Base-by-base conservation (phyloP, 139 green algal genomes). In the Coccomyxa sp. region DNA sequence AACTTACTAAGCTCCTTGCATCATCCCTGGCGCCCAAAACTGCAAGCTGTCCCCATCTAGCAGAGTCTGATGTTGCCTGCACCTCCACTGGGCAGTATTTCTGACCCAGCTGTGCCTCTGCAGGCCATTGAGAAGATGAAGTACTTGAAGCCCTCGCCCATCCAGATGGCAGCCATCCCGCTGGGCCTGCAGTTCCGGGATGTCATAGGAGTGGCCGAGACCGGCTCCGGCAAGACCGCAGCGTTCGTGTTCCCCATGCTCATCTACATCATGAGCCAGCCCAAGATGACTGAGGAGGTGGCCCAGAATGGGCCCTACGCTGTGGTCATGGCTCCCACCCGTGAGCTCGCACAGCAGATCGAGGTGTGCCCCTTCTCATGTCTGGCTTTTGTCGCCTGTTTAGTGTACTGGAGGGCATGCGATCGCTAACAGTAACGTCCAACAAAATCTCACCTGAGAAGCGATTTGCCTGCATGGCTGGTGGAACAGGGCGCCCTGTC, bases 211-310 rank as follows among this genome's bases (percentile, higher is more conserved):
- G 87, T 99, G 6, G 93, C 93, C 2, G 80, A 84, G 58, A 84
- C 80, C 18, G 96, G 96, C 29, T 97, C 91, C 14, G 96, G 96
- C 55, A 99, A 99, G 88, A 99, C 96, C 0, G 92, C 90, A 8
- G 96, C 96, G 8, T 99, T 99, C 82, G 93, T 98, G 64, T 86
- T 99, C 69, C 96, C 96, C 54, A 98, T 99, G 94, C 87, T 99
- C 41, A 77, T 82, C 16, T 99, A 99, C 90, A 97, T 98, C 82
- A 90, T 90, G 86, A 89, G 85, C 72, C 93, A 97, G 86, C 94
- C 95, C 24, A 79, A 83, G 27, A 98, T 99, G 96, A 93, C 87
- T 6, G 95, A 97, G 68, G 90, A 91, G 44, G 82, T 94, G 18
- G 93, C 92, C 74, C 86, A 86, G 10, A 88, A 96, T 37, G 92